Base-by-base conservation (phyloP, 1,284 basidiomycete species). In the Inonotus obliquus region DNA sequence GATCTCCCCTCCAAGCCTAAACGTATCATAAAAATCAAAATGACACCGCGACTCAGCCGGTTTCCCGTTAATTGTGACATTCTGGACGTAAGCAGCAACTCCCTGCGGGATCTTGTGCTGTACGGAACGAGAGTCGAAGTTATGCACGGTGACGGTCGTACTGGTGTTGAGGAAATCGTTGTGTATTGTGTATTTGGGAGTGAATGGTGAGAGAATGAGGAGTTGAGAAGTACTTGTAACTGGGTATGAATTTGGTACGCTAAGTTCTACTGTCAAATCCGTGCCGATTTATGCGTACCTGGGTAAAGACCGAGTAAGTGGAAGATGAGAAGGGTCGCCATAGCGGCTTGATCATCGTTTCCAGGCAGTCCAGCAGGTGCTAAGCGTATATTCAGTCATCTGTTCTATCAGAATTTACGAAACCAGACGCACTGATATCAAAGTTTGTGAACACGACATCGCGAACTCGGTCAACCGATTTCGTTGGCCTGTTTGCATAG, bases 261-360 rank as follows among this genome's bases (percentile, higher is more conserved):
- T 32, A 4, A 32, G 32, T 32, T 9, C 4, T 9, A 32, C 4
- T 4, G 4, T 32, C 9, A 9, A 4, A 32, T 9, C 9, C 32
- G 9, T 32, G 9, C 32, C 9, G 32, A 32, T 32, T 4, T 32
- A 32, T 32, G 32, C 32, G 4, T 32, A 32, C 32, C 32, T 32
- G 32, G 32, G 66, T 87, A 87, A 11, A 87, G 69, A 4, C 86
- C 86, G 10, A 89, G 76, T 9, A 87, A 75, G 68, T 87, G 85
- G 79, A 85, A 87, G 1, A 72, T 69, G 27, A 87, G 77, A 6
- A 86, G 71, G 7, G 83, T 80, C 1, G 83, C 85, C 86, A 87
- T 87, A 1, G 85, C 85, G 6, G 81, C 85, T 70, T 87, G 85
- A 67, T 87, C 85, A 63, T 87, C 85, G 61, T 87, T 87, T 53